Evolutionary conservation across 225 moss, liverwort and hornwort species (phyloP), one percentile per base, ranked within the genome.

Genomic region (Ulota crispa): DNA sequence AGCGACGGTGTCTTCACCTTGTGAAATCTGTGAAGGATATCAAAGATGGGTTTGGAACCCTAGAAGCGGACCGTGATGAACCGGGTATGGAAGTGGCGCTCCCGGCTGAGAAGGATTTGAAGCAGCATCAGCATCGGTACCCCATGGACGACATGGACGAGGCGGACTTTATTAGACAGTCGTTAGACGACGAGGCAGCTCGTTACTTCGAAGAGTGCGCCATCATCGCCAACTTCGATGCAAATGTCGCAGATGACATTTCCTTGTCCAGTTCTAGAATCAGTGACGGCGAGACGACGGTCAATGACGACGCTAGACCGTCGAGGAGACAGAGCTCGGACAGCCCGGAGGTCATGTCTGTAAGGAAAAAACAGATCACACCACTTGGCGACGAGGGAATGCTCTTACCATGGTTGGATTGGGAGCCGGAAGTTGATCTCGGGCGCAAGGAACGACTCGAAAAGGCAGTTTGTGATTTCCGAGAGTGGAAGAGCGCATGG

Each of bases 131-230:
- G 11, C 62, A 80, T 30, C 81, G 80, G n/a, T 82, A 78, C 31
- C 75, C 83, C 9, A 8, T 83, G 81, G 91, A 88, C 34, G 85
- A 86, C 30, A 82, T 87, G 87, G 88, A 88, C 64, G 91, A 91
- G 27, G 41, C 83, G 9, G 91, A 89, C 41, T 89, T 91, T 9
- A 91, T 89, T 4, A 79, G 91, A 43, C 87, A 91, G 69, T 91
- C 91, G 14, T 76, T 91, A 7, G 91, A 91, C 37, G 91, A 91
- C 39, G 91, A 91, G 73, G 91, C 89, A 8, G 88, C 87, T 52
- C 85, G 91, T 0, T 91, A 91, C 81, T 91, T 91, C n/a, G 91
- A 91, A 56, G 91, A 91, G 80, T 91, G 91, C n/a, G 91, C 87
- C 11, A 89, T 89, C 66, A 91, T 91, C 43, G 91, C 89, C 3